Conservation (phyloP, 768 basidiomycete genomes). For the Megacollybia marginata region DNA sequence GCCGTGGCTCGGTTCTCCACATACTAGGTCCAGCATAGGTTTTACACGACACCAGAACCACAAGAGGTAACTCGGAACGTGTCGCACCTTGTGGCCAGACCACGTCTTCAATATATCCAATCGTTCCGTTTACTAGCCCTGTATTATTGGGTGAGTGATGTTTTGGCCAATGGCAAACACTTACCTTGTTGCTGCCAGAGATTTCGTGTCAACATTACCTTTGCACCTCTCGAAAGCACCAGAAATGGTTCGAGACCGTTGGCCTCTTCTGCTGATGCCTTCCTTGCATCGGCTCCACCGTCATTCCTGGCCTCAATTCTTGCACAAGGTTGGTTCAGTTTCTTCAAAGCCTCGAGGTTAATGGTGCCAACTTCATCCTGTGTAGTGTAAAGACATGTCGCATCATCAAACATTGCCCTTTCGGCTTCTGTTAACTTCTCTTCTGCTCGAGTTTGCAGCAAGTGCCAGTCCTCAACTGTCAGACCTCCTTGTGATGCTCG, state of each 20-base stretch:
- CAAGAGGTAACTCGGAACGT: too few species aligned
- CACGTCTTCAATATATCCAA: too few species aligned
- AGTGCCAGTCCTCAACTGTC: slow-evolving; percentile 1
- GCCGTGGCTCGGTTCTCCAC: too few species aligned
- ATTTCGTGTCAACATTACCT: slow-evolving; percentile 8
- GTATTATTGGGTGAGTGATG: neutral
- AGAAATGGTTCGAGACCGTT: slow-evolving; percentile 1
- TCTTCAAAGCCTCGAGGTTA: slow-evolving; percentile 3
- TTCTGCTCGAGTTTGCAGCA: neutral
- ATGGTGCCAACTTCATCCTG: slow-evolving; percentile 2
- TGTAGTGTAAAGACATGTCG: slow-evolving; percentile 5
- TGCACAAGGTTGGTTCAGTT: slow-evolving; percentile 4
- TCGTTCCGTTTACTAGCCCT: too few species aligned
- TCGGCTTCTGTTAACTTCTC: neutral
- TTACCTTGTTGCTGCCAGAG: slow-evolving; percentile 7
- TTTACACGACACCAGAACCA: too few species aligned
- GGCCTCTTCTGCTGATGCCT: slow-evolving; percentile 1
- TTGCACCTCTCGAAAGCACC: neutral
- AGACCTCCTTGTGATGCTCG: slow-evolving; percentile 6
- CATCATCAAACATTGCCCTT: slow-evolving; percentile 2
- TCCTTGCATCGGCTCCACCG: neutral
- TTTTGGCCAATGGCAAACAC: neutral
- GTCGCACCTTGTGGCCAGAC: too few species aligned
- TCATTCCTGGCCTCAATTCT: slow-evolving; percentile 5
- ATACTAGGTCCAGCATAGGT: too few species aligned